phyloP scores from a whole-genome alignment of 345 rosid species.

The Cardamine chenopodiifolia region DNA sequence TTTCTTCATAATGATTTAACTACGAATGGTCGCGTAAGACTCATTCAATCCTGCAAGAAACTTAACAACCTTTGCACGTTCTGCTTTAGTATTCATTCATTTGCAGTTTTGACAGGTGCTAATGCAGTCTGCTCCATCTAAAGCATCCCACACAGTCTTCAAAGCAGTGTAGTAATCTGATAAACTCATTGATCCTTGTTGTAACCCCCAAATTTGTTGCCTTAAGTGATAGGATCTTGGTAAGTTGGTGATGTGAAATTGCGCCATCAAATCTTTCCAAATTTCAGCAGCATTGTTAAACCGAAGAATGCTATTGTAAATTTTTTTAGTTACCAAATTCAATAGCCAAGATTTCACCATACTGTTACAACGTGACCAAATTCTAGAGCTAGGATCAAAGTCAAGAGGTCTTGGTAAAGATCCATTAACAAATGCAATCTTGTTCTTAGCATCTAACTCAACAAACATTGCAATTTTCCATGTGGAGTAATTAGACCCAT shows the following conservation, averaged over 20 bases:
- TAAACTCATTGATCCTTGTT: background rate
- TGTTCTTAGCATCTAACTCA: too few species aligned
- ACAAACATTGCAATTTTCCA: too few species aligned
- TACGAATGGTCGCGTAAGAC: background rate
- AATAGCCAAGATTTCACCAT: background rate
- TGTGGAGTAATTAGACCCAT: too few species aligned
- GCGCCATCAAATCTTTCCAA: background rate
- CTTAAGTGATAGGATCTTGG: background rate
- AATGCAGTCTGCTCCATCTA: background rate
- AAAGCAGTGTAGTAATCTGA: background rate
- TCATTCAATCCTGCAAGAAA: background rate
- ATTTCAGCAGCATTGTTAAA: background rate
- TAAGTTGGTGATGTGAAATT: fast-evolving
- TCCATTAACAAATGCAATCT: background rate
- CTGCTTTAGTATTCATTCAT: background rate
- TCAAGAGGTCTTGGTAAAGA: background rate
- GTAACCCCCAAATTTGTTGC: background rate
- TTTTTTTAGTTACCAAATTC: fast-evolving
- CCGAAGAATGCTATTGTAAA: background rate
- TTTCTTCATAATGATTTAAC: background rate
- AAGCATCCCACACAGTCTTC: background rate
- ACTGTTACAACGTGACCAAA: background rate
- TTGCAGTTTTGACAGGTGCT: background rate
- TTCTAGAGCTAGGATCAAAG: background rate
- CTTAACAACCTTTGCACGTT: background rate